Evolutionary conservation across 352 stramenopile species (phyloP), one percentile per base, ranked within the genome.

Genomic region (Achlya hypogyna): DNA sequence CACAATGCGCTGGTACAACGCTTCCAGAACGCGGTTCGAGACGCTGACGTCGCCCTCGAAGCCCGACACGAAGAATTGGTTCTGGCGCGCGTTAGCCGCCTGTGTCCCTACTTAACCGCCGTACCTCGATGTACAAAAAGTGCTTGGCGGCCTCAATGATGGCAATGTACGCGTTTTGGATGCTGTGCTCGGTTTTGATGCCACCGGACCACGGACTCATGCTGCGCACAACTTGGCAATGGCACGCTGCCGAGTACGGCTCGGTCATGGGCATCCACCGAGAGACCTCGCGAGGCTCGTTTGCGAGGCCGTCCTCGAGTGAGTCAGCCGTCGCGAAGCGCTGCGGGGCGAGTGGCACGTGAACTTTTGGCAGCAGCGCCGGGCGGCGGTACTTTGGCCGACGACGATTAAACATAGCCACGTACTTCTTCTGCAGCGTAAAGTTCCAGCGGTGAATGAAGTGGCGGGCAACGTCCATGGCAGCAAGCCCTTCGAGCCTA

Each of bases 51-150:
- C 77, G 14, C 64, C 63, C 18, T 74, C 65, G 67, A 82, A 82
- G 25, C 75, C 74, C 27, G 78, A 77, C 16, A 68, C 64, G 47
- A 74, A 74, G 49, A 74, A 73, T 63, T 76, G 71, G 58, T 81
- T 82, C 63, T 81, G 77, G 12, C 43, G 59, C 71, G 10, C 71
- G 69, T 53, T 74, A 69, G 49, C 75, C 77, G 51, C 73, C 25
- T 42, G 76, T n/a, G 4, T 18, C 14, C 16, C 29, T 25, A 18
- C 31, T 60, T 3, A 63, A 69, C 5, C 6, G 38, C 62, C 76
- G 70, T 40, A 43, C 65, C 56, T 86, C 78, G 49, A 86, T 85
- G 63, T 86, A 86, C 20, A 86, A 77, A 63, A 65, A 78, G 56
- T 83, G 75, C 56, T 77, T 70, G 29, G 76, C 75, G 28, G 65